Evolutionary conservation across 495 filamentous ascomycete species (phyloP), one percentile per base, ranked within the genome.

Genomic region (Thermothielavioides terrestris): DNA sequence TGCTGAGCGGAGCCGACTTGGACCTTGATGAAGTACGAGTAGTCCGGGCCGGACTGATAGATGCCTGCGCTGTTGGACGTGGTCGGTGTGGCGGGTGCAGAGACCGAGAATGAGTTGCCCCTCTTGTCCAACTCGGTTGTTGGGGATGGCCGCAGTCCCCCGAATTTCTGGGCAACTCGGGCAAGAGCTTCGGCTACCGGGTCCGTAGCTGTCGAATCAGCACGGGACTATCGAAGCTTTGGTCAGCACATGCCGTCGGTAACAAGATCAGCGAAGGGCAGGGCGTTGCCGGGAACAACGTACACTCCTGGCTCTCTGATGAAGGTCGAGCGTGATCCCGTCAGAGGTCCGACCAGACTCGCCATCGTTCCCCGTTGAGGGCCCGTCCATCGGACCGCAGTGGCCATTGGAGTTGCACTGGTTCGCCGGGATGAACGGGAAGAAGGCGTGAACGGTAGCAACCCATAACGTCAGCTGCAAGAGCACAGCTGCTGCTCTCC

Each of bases 31-130:
- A 94, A 88, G 71, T 94, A 94, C 6, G 84, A 84, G 50, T 76
- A 83, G 65, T 92, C 87, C 23, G 74, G 75, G 2, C 84, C 86
- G 66, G 88, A 84, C 63, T 92, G 83, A 58, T 84, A 73, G 34
- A 92, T 68, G 6, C 81, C 77, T 11, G 75, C 76, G 47, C 80
- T 84, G 54, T 83, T 76, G 15, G 74, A 59, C 6, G 68, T 56
- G 0, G 74, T 69, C 1, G 86, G 79, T 0, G 67, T 65, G 23
- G 70, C 64, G 21, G 82, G 75, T 30, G 72, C 58, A 30, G 82
- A 70, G 17, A 89, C 74, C 5, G 68, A 56, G 62, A 82, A 89
- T 1, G 61, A 59, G 54, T 81, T 78, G 43, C 54, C 59, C 59
- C 70, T 63, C 35, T 61, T 62, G 2, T 36, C 41, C 38, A 72